phyloP scores from a whole-genome alignment of 1,139 yeast species.

The Meyerozyma sp. region DNA sequence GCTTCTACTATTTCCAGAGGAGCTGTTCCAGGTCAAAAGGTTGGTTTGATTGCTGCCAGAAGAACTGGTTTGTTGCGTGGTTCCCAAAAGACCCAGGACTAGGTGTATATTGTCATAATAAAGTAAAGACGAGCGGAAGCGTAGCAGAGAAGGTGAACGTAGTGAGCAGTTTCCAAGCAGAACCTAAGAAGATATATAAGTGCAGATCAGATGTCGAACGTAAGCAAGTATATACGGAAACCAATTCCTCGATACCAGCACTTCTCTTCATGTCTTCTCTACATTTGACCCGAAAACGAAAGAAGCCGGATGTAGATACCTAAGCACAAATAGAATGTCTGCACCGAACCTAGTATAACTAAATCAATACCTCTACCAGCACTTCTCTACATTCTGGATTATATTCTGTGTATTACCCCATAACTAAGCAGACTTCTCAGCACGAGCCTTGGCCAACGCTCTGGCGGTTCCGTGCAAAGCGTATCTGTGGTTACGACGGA shows the following conservation, averaged over 20 bases:
- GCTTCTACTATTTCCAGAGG: conserved; percentile 99
- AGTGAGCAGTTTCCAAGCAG: no score
- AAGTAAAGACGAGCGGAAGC: background rate
- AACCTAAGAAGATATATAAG: no score
- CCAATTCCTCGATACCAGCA: no score
- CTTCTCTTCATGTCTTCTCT: no score
- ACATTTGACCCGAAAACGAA: no score
- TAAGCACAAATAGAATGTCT: no score
- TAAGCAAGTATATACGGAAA: no score
- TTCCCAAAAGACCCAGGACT: conserved; percentile 94
- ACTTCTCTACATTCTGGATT: background rate
- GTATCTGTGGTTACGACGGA: conserved; percentile 99
- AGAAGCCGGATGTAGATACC: no score
- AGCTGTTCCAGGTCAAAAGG: conserved; percentile 99
- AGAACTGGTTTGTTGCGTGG: conserved; percentile 99
- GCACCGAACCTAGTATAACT: no score
- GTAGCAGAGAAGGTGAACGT: no score
- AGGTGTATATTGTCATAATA: conserved; percentile 11
- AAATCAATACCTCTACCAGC: background rate
- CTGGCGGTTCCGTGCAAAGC: conserved; percentile 97
- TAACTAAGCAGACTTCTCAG: conserved; percentile 25
- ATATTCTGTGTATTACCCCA: background rate
- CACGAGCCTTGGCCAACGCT: conserved; percentile 81
- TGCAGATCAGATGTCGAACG: no score
- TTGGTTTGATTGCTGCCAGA: conserved; percentile 99